phyloP scores from a whole-genome alignment of 176 grass and related monocot species.

The Tillandsia leiboldiana region DNA sequence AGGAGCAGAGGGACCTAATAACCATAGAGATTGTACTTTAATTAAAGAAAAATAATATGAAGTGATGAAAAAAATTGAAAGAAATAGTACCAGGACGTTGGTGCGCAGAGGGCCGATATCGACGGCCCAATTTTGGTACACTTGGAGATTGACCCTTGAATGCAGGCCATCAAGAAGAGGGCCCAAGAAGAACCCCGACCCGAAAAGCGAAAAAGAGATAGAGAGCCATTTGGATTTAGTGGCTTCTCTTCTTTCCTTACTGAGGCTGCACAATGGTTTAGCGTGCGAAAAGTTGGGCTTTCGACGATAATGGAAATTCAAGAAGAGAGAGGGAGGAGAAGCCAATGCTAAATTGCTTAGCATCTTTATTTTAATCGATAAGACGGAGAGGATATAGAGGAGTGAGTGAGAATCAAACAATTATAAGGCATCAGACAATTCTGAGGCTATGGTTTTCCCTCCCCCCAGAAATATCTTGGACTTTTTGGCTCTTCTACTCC shows the following conservation, averaged over 20 bases:
- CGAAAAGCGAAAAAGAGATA: conserved; percentile 46
- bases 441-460: neutral
- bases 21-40: neutral
- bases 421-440: neutral
- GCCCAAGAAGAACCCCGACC: conserved; percentile 59
- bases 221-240: conserved; percentile 40
- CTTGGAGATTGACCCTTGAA: conserved; percentile 71
- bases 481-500: neutral
- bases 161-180: conserved; percentile 74
- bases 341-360: conserved; percentile 1
- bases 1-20: conserved; percentile 68
- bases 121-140: conserved; percentile 57
- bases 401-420: neutral
- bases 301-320: neutral
- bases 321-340: neutral
- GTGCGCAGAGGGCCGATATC: conserved; percentile 61
- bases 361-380: conserved; percentile 4
- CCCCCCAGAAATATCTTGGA: conserved; percentile 2
- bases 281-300: neutral
- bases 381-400: neutral
- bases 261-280: conserved; percentile 9
- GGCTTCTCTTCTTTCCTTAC: conserved; percentile 9
- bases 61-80: neutral
- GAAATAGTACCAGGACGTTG: conserved; percentile 43
- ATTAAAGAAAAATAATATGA: neutral